These are phyloP conservation scores for Cladophialophora immunda DNA, from an alignment of 2,329 filamentous ascomycete species.

Conservation along the genomic window DNA sequence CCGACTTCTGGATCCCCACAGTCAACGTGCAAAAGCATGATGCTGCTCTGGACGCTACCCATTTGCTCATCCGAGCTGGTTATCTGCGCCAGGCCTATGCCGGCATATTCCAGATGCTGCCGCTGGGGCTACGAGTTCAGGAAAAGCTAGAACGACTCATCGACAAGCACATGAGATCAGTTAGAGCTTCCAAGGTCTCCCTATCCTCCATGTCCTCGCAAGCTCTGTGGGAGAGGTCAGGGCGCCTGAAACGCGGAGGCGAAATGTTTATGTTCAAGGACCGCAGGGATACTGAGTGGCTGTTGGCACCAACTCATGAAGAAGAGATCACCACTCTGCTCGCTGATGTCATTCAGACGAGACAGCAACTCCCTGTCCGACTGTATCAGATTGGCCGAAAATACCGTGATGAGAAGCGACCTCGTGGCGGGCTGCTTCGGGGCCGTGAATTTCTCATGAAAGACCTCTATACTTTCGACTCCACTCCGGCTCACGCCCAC, in stretches of 20 bases:
- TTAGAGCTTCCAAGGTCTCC: slow-evolving; percentile 80
- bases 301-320: slow-evolving; percentile 93
- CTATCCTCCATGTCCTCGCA: slow-evolving; percentile 88
- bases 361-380: slow-evolving; percentile 84
- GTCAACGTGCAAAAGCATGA: slow-evolving; percentile 37
- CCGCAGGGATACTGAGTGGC: slow-evolving; percentile 75
- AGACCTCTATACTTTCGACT: slow-evolving; percentile 95
- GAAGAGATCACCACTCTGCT: slow-evolving; percentile 93
- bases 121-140: slow-evolving; percentile 85
- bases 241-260: slow-evolving; percentile 78
- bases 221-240: slow-evolving; percentile 81
- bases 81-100: slow-evolving; percentile 83
- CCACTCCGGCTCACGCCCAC: slow-evolving; percentile 71
- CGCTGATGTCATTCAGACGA: slow-evolving; percentile 75
- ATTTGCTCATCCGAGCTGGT: slow-evolving; percentile 63
- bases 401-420: slow-evolving; percentile 90
- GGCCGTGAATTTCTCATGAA: slow-evolving; percentile 97
- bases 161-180: slow-evolving; percentile 83
- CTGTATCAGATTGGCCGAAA: slow-evolving; percentile 95
- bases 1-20: slow-evolving; percentile 38
- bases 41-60: slow-evolving; percentile 33
- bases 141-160: slow-evolving; percentile 86
- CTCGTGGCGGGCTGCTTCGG: slow-evolving; percentile 85
- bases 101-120: slow-evolving; percentile 91
- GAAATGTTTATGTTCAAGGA: slow-evolving; percentile 79